Base-by-base conservation (phyloP, 169 alveolate genomes). In the Cryptosporidium baileyi region DNA sequence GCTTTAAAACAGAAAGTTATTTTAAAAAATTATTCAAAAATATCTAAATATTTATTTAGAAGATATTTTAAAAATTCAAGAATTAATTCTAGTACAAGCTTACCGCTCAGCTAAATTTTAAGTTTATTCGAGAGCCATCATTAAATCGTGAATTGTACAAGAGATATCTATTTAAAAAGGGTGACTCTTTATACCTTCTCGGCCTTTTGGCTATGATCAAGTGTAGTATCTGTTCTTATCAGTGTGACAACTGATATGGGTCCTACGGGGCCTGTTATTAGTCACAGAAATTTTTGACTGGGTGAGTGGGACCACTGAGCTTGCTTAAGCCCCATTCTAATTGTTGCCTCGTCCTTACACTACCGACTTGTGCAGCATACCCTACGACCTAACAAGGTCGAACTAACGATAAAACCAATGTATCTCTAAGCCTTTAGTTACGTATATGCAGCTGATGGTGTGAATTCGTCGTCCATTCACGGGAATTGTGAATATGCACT, bases 201-300 rank as follows among this genome's bases (percentile, higher is more conserved):
- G 97, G 97, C 97, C 97, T 95, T 93, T 95, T 95, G 97, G 97
- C 97, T 95, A 93, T 93, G 97, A 95, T 95, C 97, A 95, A 95
- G 97, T 95, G 97, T 95, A 95, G 97, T 95, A 95, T 94, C 97
- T 95, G 97, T 94, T 95, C 97, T 94, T 94, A 95, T 95, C 96
- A 94, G 97, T 95, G 97, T 95, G 97, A 95, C 95, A 95, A 90
- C 97, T 95, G 96, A 93, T 95, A 95, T 91, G 94, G 89, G 67
- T 74, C 67, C 82, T 2, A 74, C 74, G 82, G 82, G 67, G 54
- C 59, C 82, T 54, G 19, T 54, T 57, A 32, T 11, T 54, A 63
- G 89, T 80, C 89, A 80, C 89, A 80, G 67, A 63, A 80, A 80
- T 80, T 80, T 80, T 80, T 80, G 32, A 2, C 65, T 62, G 81